phyloP scores from a whole-genome alignment of 1,284 basidiomycete genomes.

The Chondrostereum purpureum region DNA sequence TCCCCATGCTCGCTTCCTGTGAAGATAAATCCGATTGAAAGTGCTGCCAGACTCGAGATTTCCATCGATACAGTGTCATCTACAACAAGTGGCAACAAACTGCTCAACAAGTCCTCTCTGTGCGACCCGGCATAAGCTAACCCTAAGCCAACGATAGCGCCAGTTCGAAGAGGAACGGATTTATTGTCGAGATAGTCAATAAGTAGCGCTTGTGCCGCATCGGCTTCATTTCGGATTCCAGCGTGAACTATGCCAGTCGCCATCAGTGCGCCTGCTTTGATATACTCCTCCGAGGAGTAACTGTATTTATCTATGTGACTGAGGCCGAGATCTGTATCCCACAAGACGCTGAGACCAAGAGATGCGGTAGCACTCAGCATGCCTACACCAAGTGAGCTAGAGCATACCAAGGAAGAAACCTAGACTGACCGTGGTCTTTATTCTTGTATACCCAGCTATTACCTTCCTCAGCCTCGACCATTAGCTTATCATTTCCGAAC shows the following conservation, averaged over 20 bases:
- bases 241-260: conserved; percentile 93
- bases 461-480: conserved; percentile 94
- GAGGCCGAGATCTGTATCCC: conserved; percentile 95
- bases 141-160: conserved; percentile 87
- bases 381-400: conserved; percentile 36
- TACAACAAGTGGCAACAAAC: conserved; percentile 74
- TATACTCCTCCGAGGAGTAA: conserved; percentile 93
- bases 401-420: background rate
- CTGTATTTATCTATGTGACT: conserved; percentile 98
- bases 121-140: conserved; percentile 93
- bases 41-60: conserved; percentile 78
- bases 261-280: conserved; percentile 95
- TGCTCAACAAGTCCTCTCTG: conserved; percentile 77
- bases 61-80: conserved; percentile 88
- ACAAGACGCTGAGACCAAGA: conserved; percentile 87
- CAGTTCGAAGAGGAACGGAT: conserved; percentile 77
- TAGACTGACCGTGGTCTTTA: conserved; percentile 80
- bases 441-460: conserved; percentile 99
- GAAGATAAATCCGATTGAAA: conserved; percentile 92
- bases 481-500: conserved; percentile 97
- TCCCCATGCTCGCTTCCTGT: conserved; percentile 96
- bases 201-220: conserved; percentile 88
- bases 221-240: conserved; percentile 88
- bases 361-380: conserved; percentile 97
- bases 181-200: conserved; percentile 90